Evolutionary conservation across 768 basidiomycete species (phyloP).

Genomic region (Botryobasidium botryosum): DNA sequence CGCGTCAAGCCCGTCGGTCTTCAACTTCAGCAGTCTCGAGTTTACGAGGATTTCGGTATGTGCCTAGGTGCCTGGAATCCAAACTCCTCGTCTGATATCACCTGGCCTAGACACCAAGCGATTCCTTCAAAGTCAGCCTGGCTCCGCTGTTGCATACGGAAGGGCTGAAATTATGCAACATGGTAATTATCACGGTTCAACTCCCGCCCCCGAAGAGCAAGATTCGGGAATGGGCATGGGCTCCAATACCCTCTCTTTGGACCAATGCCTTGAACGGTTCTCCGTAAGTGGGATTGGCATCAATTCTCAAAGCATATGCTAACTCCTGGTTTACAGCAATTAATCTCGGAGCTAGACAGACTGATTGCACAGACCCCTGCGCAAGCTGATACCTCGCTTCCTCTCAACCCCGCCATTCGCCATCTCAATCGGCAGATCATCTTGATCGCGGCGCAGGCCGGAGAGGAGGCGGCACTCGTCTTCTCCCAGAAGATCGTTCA

Average conservation of each 20-base stretch:
- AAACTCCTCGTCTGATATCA: no score
- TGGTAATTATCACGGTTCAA: no score
- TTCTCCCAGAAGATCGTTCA: constrained; percentile 98
- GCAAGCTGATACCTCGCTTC: constrained; percentile 49
- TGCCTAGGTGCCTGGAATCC: neutral
- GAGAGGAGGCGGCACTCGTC: constrained; percentile 67
- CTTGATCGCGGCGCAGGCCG: constrained; percentile 59
- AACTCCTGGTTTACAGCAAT: constrained; percentile 25
- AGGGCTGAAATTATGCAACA: no score
- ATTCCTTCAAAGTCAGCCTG: no score
- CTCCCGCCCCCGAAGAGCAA: constrained; percentile 42
- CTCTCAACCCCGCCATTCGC: constrained; percentile 74
- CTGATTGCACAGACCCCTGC: constrained; percentile 58
- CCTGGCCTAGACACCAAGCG: no score
- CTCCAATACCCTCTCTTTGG: no score
- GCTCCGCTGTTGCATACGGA: no score
- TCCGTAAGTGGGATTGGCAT: constrained; percentile 40
- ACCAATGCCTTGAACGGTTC: constrained; percentile 80
- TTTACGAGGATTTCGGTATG: constrained; percentile 90
- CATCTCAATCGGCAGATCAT: constrained; percentile 72
- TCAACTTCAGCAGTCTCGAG: constrained; percentile 60
- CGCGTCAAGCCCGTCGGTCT: constrained; percentile 73
- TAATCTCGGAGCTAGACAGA: constrained; percentile 58
- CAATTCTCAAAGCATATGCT: no score
- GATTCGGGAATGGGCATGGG: no score